Conservation (phyloP, 2,329 filamentous ascomycete species). For the Pyrenophora teres region DNA sequence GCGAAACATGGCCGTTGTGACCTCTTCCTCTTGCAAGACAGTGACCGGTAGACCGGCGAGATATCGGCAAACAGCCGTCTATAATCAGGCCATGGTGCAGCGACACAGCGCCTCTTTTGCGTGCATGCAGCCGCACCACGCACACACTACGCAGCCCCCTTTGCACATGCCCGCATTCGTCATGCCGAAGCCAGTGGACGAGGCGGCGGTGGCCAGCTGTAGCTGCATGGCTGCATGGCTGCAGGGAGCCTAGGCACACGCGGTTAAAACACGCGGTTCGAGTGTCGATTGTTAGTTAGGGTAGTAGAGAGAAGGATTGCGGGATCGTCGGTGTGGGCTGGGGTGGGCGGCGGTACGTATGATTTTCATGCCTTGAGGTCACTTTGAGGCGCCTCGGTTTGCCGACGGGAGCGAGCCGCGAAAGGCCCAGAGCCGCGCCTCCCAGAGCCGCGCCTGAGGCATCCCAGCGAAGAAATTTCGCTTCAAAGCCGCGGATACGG, state of each 20-base stretch:
- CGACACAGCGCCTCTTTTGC: neutral
- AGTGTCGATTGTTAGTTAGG: constrained; percentile 1
- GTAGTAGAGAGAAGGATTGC: constrained; percentile 1
- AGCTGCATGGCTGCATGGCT: neutral
- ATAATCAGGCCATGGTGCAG: constrained; percentile 7
- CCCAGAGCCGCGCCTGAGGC: neutral
- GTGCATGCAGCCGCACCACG: constrained; percentile 6
- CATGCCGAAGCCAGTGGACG: constrained; percentile 3
- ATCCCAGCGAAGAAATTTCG: neutral
- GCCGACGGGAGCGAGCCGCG: constrained; percentile 3
- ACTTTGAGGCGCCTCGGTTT: neutral
- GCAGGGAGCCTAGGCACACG: neutral
- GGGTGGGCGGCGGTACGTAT: too few species aligned
- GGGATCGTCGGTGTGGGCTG: constrained; percentile 1
- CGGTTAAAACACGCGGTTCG: constrained; percentile 4
- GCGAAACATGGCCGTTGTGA: constrained; percentile 7
- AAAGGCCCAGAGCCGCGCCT: too few species aligned
- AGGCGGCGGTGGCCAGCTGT: neutral
- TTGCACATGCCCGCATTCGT: constrained; percentile 3
- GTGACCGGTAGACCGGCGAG: constrained; percentile 10
- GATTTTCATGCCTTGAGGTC: neutral
- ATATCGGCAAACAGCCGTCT: constrained; percentile 13
- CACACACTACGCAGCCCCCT: neutral
- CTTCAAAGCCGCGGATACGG: too few species aligned
- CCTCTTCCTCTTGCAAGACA: neutral